Evolutionary conservation across 352 stramenopile genomes (phyloP), one percentile per base, ranked within the genome.

Genomic region (Phytophthora boehmeriae): DNA sequence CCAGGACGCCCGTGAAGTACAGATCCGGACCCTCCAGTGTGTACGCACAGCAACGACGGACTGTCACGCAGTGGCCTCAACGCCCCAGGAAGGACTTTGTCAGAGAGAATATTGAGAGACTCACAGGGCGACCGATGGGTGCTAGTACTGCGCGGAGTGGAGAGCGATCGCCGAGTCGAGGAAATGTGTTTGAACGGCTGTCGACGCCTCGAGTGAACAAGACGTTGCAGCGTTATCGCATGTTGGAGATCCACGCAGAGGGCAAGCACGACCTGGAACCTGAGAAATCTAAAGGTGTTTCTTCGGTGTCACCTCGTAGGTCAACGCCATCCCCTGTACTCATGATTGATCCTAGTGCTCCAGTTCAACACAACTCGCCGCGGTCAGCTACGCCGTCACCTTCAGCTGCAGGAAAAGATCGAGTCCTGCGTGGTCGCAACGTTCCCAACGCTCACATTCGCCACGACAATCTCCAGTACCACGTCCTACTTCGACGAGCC

Each of bases 61-160:
- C 51, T 11, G 54, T 38, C 27, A 63, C 43, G 23, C 57, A 59
- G 38, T 75, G 64, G 49, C 67, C 58, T 4, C 30, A 60, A 35
- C 65, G 43, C 25, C 61, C 39, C n/a, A 34, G 19, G 8, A 89
- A 82, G 27, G 76, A 91, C 23, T 91, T 74, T 51, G 64, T 91
- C 8, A 79, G 69, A 16, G 59, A 78, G 13, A 91, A 91, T 27
- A 78, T 83, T 51, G 78, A 89, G 41, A 67, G 59, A 0, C 58
- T 89, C 16, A 70, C 80, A 27, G 78, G 80, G 39, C 47, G 65
- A 25, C 43, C 66, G 1, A 27, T 59, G 4, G 16, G 54, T 56
- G 8, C 32, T 35, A 28, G 27, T 1, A 35, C 22, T 49, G 8
- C 14, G 8, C 42, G 51, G 55, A 30, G 4, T 23, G 27, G 27